Evolutionary conservation across 148 eudicot species (phyloP), one percentile per base, ranked within the genome.

Genomic region (Chenopodium album): DNA sequence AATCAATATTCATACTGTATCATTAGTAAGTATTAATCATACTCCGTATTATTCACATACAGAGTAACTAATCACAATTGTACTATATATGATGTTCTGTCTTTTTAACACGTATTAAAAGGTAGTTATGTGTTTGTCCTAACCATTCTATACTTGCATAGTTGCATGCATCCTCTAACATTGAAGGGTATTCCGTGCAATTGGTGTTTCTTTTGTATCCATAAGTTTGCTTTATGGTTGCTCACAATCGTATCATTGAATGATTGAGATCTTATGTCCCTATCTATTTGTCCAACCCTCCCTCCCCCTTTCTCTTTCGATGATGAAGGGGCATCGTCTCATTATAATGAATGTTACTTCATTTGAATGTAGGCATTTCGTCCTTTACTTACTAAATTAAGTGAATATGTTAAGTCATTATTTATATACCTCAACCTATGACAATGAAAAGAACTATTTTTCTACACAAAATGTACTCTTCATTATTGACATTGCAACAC

Each of bases 161-260:
- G 44, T 41, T 41, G 77, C 60, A 26, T 50, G 63, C 62, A 52
- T 48, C 70, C 37, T 13, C 19, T 28, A 26, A 28, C 13, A 22
- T 41, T 31, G 26, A 44, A 62, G 66, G 66, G 71, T 10, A 71
- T 59, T 79, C 32, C 23, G 69, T 71, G 82, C 48, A 54, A 64
- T n/a, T 79, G 74, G 37, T 73, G 76, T 80, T 80, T 79, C 76
- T 78, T 67, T 67, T 54, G 63, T 32, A 79, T 59, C 76, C 63
- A 79, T 70, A 54, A 9, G 20, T 6, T 26, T 56, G 44, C 6
- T 3, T 62, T 62, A 52, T 52, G 56, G 16, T 14, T 11, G 11
- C 56, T 52, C 56, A 52, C 56, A 10, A 10, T 1, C 17, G 16
- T 10, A 52, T 52, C 12, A 52, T 52, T 52, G 16, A 10, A 4